phyloP scores from a whole-genome alignment of 2,329 filamentous ascomycete genomes.

The Trichoderma koningii region DNA sequence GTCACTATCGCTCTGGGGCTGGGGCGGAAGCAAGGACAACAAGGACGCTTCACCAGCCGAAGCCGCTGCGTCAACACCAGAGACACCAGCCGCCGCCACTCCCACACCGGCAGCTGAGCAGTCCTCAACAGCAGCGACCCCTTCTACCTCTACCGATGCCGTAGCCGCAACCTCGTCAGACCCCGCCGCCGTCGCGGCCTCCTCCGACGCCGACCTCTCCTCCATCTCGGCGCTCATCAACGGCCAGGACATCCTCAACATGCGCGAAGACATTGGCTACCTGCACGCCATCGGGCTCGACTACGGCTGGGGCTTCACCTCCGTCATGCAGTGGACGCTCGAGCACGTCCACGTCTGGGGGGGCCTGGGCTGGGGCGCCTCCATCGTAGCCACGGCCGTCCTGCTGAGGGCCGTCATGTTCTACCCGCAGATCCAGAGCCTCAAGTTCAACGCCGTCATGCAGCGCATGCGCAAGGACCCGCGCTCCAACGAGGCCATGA shows the following conservation, averaged over 20 bases:
- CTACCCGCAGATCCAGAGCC: conserved; percentile 54
- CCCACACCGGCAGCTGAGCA: conserved; percentile 26
- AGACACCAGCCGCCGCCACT: conserved; percentile 30
- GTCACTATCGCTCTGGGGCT: conserved; percentile 42
- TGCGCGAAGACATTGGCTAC: conserved; percentile 79
- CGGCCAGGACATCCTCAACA: conserved; percentile 53
- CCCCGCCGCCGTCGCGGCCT: conserved; percentile 32
- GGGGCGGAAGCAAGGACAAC: conserved; percentile 39
- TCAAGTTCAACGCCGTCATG: conserved; percentile 55
- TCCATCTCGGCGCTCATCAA: conserved; percentile 42
- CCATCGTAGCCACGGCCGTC: conserved; percentile 67
- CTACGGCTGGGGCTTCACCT: conserved; percentile 79
- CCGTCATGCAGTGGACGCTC: conserved; percentile 70
- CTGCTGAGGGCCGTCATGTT: conserved; percentile 66
- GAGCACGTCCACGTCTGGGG: conserved; percentile 79
- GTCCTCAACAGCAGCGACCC: background rate
- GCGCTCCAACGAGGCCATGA: conserved; percentile 51
- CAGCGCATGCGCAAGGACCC: conserved; percentile 58
- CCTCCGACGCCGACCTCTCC: conserved; percentile 41
- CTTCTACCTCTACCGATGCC: conserved; percentile 27
- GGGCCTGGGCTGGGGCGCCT: conserved; percentile 80
- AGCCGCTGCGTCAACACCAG: conserved; percentile 29
- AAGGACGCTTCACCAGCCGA: conserved; percentile 33
- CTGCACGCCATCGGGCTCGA: conserved; percentile 81
- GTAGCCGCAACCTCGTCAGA: conserved; percentile 29